Conservation (phyloP, 2,329 filamentous ascomycete species). For the Acrocalymma vagum region DNA sequence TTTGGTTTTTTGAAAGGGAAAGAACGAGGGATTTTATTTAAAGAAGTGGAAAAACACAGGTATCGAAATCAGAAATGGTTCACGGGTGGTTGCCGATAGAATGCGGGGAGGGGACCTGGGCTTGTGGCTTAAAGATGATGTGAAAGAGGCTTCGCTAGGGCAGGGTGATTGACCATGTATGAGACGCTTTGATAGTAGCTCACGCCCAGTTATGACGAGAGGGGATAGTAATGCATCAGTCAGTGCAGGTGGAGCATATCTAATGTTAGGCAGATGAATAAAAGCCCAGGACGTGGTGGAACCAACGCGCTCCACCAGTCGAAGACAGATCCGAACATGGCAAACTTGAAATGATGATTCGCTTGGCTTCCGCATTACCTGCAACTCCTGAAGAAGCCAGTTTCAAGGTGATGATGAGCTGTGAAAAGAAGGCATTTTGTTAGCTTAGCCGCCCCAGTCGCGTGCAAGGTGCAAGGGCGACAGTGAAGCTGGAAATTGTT, state of each 20-base stretch:
- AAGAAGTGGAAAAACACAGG: conserved; percentile 11
- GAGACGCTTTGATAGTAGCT: conserved; percentile 8
- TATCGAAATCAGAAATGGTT: too few relatives aligned
- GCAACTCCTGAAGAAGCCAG: conserved; percentile 17
- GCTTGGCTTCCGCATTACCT: too few relatives aligned
- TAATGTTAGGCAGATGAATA: too few relatives aligned
- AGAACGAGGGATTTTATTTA: conserved; percentile 1
- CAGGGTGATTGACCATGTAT: too few relatives aligned
- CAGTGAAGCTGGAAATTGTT: conserved; percentile 19
- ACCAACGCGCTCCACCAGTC: too few relatives aligned
- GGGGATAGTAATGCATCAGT: too few relatives aligned
- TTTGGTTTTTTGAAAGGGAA: too few relatives aligned
- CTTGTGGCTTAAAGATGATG: conserved; percentile 17
- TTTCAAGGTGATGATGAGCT: conserved; percentile 31
- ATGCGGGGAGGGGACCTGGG: conserved; percentile 9
- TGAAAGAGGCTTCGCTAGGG: conserved; percentile 3
- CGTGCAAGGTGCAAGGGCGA: conserved; percentile 33
- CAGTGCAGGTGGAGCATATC: too few relatives aligned
- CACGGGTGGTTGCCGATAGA: conserved; percentile 10
- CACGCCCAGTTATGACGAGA: too few relatives aligned
- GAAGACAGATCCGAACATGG: too few relatives aligned
- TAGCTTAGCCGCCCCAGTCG: conserved; percentile 47
- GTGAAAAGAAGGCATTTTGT: conserved; percentile 35
- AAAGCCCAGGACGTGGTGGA: too few relatives aligned
- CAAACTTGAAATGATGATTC: too few relatives aligned